These are phyloP conservation scores for Lathyrus aphaca DNA, from an alignment of 306 rosid species.

Conservation along the genomic window DNA sequence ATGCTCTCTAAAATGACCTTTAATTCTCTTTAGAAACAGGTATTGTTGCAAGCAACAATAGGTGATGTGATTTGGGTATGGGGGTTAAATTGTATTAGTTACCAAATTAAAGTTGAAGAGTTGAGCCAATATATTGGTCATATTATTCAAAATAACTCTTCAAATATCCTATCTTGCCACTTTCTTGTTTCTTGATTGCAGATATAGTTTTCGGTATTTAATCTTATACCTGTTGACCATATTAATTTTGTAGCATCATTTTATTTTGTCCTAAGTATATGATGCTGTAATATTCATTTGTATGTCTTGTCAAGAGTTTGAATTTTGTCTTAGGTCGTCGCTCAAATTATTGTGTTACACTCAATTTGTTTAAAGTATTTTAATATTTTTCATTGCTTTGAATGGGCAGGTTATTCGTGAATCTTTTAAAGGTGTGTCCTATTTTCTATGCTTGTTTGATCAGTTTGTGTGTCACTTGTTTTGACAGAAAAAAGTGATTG, in stretches of 20 bases:
- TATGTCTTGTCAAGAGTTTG: conserved; percentile 9
- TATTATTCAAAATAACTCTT: conserved; percentile 19
- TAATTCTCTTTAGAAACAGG: conserved; percentile 4
- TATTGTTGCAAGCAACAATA: conserved; percentile 2
- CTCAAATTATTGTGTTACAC: conserved; percentile 29
- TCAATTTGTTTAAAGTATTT: conserved; percentile 28
- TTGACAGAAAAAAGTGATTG: conserved; percentile 38
- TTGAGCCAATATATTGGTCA: neutral
- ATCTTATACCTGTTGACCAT: conserved; percentile 20
- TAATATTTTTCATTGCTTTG: conserved; percentile 44
- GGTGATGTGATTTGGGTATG: neutral
- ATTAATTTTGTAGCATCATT: conserved; percentile 12
- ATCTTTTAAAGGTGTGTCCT: conserved; percentile 68
- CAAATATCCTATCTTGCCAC: conserved; percentile 12
- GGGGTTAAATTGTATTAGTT: conserved; percentile 1
- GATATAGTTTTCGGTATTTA: conserved; percentile 15
- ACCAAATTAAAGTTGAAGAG: conserved; percentile 15
- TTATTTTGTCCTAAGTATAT: neutral
- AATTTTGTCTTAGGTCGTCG: conserved; percentile 31
- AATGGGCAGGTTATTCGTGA: conserved; percentile 78
- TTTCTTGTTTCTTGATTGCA: conserved; percentile 26
- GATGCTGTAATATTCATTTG: conserved; percentile 15
- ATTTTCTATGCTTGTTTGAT: conserved; percentile 41
- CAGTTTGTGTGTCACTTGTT: conserved; percentile 37
- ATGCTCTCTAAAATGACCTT: conserved; percentile 15